Conservation (phyloP, 768 basidiomycete species). For the Sutorius australiensis region DNA sequence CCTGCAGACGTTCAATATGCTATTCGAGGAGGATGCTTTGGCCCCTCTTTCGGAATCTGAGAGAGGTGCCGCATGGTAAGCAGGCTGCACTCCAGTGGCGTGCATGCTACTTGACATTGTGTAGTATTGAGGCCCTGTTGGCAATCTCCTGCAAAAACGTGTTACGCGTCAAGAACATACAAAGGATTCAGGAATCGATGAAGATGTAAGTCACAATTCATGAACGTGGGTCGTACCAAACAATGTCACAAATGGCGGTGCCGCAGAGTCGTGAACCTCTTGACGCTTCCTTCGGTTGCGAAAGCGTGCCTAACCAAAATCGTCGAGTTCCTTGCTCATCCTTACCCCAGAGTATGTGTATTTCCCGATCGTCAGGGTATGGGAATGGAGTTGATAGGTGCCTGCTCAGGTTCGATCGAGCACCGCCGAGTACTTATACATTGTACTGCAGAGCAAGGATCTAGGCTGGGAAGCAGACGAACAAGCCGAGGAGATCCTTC, state of each 20-base stretch:
- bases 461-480: constrained; percentile 60
- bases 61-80: constrained; percentile 52
- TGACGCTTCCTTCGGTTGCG: constrained; percentile 47
- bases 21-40: constrained; percentile 69
- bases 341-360: constrained; percentile 69
- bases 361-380: constrained; percentile 9
- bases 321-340: constrained; percentile 65
- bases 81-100: constrained; percentile 15
- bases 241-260: constrained; percentile 12
- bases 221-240: constrained; percentile 12
- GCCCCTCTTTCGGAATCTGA: constrained; percentile 42
- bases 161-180: constrained; percentile 72
- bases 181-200: constrained; percentile 77
- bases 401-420: constrained; percentile 64
- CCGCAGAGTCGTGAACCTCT: constrained; percentile 60
- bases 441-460: constrained; percentile 69
- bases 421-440: constrained; percentile 80
- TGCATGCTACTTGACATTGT: constrained; percentile 10
- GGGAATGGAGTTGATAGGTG: constrained; percentile 4
- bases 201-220: constrained; percentile 59
- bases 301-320: constrained; percentile 44
- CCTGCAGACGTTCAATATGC: constrained; percentile 66
- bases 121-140: constrained; percentile 54
- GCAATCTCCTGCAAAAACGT: constrained; percentile 59
- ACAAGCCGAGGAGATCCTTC: constrained; percentile 56